Evolutionary conservation across 1,284 basidiomycete species (phyloP).

Genomic region (Ceratobasidium sp.): DNA sequence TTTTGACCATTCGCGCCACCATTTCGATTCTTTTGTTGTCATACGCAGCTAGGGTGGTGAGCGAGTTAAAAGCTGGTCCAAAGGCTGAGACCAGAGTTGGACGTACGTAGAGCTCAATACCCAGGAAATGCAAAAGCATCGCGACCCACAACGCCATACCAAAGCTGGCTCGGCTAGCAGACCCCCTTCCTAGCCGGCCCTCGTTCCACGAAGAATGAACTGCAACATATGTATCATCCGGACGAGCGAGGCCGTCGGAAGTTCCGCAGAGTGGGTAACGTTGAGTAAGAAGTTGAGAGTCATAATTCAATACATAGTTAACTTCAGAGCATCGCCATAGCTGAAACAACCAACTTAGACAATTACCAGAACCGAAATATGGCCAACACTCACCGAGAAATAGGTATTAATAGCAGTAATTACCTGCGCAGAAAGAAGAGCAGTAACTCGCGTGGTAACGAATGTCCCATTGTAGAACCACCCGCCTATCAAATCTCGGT

Average conservation of each 20-base stretch:
- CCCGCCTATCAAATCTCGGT: conserved; percentile 21
- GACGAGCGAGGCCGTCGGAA: conserved; percentile 1
- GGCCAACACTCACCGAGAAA: conserved; percentile 37
- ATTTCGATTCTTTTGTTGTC: conserved; percentile 25
- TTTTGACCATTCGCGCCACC: conserved; percentile 34
- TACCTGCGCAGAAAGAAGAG: conserved; percentile 41
- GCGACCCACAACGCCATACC: conserved; percentile 49
- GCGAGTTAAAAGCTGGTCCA: neutral
- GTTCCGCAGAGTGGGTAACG: conserved; percentile 43
- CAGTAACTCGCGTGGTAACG: conserved; percentile 47
- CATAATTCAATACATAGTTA: conserved; percentile 26
- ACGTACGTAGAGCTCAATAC: conserved; percentile 50
- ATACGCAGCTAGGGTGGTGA: neutral
- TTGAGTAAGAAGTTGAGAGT: neutral
- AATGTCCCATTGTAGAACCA: conserved; percentile 47
- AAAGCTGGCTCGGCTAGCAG: conserved; percentile 46
- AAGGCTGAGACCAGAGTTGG: neutral
- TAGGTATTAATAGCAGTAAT: conserved; percentile 45
- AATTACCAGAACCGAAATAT: no score
- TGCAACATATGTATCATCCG: conserved; percentile 24
- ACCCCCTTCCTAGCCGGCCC: conserved; percentile 27
- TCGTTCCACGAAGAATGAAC: conserved; percentile 45
- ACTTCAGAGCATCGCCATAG: conserved; percentile 48
- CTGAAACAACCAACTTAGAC: conserved; percentile 6
- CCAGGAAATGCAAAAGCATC: conserved; percentile 47